phyloP scores from a whole-genome alignment of 2,329 filamentous ascomycete genomes.

The Phialophora expanda region DNA sequence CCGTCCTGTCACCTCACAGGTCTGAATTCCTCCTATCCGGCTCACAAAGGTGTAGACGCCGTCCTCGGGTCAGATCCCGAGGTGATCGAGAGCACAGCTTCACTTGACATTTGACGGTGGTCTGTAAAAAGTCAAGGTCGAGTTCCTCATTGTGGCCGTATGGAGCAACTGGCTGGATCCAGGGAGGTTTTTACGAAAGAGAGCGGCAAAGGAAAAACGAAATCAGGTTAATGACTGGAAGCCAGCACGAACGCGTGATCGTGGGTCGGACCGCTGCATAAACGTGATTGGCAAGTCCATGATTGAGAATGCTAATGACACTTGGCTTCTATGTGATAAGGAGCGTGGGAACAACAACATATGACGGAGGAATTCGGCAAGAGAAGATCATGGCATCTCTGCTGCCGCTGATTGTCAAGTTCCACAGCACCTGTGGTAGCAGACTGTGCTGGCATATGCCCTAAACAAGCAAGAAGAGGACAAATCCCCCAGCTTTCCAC shows the following conservation, averaged over 20 bases:
- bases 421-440: constrained; percentile 6
- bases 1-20: neutral
- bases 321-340: constrained; percentile 24
- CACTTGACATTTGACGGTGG: constrained; percentile 22
- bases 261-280: constrained; percentile 22
- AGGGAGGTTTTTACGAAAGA: neutral
- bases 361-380: neutral
- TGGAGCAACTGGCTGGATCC: neutral
- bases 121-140: constrained; percentile 26
- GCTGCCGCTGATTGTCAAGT: constrained; percentile 5
- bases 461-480: neutral
- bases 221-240: neutral
- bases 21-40: neutral
- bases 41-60: neutral
- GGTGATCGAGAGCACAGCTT: neutral
- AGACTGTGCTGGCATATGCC: neutral
- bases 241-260: constrained; percentile 9
- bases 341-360: constrained; percentile 5
- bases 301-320: constrained; percentile 5
- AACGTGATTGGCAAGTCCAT: constrained; percentile 22
- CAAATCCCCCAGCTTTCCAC: neutral
- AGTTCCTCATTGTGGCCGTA: constrained; percentile 14
- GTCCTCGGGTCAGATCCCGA: neutral
- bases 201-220: neutral
- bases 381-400: constrained; percentile 9